A percentile compares a stretch with the other conserved stretches of the same genome.
phyloP scores from a whole-genome alignment of 129 eudicot genomes.

The Daucus carota region DNA sequence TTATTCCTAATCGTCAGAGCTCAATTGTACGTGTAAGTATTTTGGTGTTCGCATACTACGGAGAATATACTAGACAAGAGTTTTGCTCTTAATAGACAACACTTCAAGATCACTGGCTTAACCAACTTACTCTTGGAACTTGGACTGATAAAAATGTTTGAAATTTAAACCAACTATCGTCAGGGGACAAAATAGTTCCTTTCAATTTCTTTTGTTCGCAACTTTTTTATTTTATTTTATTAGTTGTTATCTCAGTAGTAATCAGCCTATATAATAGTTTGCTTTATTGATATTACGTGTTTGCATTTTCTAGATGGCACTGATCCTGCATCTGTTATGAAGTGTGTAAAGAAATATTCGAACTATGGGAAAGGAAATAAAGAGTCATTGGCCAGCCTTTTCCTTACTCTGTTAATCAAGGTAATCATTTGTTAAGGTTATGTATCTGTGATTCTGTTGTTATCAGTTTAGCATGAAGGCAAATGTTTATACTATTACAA shows the following conservation, averaged over 20 bases:
- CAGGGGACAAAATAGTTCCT: not conserved
- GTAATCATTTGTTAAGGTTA: constrained; percentile 27
- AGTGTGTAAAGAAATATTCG: constrained; percentile 31
- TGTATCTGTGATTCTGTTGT: not conserved
- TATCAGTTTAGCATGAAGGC: not conserved
- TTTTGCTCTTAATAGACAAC: not conserved
- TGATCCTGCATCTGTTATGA: constrained; percentile 47
- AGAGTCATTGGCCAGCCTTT: constrained; percentile 75
- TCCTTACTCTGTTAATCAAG: constrained; percentile 64
- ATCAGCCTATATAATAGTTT: not conserved
- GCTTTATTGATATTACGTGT: constrained; percentile 4
- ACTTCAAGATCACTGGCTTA: not conserved
- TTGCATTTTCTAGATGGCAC: constrained; percentile 48
- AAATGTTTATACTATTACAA: not conserved
- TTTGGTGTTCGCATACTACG: constrained; percentile 4
- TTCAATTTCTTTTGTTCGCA: not conserved
- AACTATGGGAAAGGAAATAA: constrained; percentile 55
- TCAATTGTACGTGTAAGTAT: not conserved
- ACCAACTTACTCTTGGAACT: not conserved
- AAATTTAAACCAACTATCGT: not conserved
- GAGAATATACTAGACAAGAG: not conserved
- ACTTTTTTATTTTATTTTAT: not conserved
- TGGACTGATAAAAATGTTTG: not conserved
- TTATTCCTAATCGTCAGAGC: not conserved
- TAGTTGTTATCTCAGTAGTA: not conserved